Conservation (phyloP, 2,329 filamentous ascomycete species). For the Phaeosphaeria sp. region DNA sequence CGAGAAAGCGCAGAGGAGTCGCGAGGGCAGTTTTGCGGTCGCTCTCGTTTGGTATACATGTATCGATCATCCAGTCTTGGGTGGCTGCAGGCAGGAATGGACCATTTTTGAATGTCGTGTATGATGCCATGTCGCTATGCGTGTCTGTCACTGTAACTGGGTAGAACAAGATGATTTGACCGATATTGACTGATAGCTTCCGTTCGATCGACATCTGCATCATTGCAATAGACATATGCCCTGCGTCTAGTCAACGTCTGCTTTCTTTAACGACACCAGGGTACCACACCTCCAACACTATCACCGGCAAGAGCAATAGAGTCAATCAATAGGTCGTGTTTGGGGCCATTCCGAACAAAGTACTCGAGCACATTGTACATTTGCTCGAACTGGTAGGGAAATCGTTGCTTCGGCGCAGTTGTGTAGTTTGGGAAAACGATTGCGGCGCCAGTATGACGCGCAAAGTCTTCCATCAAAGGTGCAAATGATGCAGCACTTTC, state of each 20-base stretch:
- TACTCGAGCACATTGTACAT: not conserved
- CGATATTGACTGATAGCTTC: not conserved
- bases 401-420: not conserved
- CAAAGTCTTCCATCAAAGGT: too few species aligned
- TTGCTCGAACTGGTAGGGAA: not conserved
- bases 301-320: not conserved
- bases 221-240: not conserved
- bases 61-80: not conserved
- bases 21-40: not conserved
- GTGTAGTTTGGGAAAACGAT: not conserved
- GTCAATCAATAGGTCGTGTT: not conserved
- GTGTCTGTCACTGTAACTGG: not conserved
- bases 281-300: not conserved
- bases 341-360: not conserved
- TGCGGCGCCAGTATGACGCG: not conserved
- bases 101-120: not conserved
- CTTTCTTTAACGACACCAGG: not conserved
- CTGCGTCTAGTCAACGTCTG: not conserved
- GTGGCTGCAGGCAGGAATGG: not conserved
- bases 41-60: not conserved
- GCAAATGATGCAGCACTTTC: too few species aligned
- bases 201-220: not conserved
- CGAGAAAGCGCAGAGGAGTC: not conserved
- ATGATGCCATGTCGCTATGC: not conserved
- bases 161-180: not conserved